Base-by-base conservation (phyloP, 768 basidiomycete species). In the Lactifluus hygrophoroides region DNA sequence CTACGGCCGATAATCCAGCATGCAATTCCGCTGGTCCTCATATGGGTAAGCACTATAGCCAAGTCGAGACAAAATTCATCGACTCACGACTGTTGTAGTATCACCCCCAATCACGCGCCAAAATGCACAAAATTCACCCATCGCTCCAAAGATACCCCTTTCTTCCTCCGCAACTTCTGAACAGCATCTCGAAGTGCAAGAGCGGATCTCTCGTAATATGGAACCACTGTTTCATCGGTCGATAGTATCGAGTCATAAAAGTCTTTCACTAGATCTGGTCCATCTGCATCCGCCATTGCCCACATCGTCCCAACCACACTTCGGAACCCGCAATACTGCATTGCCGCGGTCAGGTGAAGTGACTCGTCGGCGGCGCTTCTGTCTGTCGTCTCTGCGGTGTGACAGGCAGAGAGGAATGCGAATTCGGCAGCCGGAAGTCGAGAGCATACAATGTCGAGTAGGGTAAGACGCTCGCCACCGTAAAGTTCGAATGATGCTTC, bases 311-410 rank as follows among this genome's bases (percentile, higher is more conserved):
- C 49, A n/a, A 53, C 49, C 6, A 51, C 43, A n/a, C 43, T 58
- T 23, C 44, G 51, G 30, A 52, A 58, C 5, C 49, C 49, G n/a
- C 51, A 51, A 21, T 57, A 45, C 23, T 60, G 59, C 44, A 63
- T 47, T 5, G 54, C 62, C 8, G 60, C 60, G 0, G 60, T 54
- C n/a, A 61, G 62, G 28, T 57, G 54, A 3, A 61, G 40, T 3
- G 28, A 23, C 25, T 63, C 62, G 6, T 60, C 59, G 2, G 50
- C 30, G 10, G 47, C 23, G 16, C 30, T 46, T 1, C 48, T 28
- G 1, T 52, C 44, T 25, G 32, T 49, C 54, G 23, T 6, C 48
- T 8, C 27, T 1, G 17, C 48, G 10, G 45, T 38, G 32, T 42
- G 40, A 21, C 40, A 56, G 13, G 59, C 54, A 0, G 48, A 43